Percentiles rank a stretch among this genome's conserved stretches.
phyloP scores from a whole-genome alignment of 768 basidiomycete species.

The Tylopilus sp. region DNA sequence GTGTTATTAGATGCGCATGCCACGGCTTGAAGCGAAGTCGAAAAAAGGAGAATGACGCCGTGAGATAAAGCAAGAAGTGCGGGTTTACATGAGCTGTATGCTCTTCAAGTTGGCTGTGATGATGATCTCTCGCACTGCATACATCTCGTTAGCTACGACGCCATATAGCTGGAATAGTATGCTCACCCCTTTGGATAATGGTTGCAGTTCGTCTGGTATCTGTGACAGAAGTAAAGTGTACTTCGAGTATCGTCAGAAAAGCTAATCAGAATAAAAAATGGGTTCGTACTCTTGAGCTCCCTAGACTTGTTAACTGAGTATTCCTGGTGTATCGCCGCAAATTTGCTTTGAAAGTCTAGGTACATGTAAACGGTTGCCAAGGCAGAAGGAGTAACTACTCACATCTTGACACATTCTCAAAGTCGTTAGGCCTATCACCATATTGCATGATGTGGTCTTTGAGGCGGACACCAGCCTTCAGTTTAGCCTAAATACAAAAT shows the following conservation, averaged over 20 bases:
- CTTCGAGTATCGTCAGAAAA: constrained; percentile 35
- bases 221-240: constrained; percentile 79
- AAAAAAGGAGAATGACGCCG: constrained; percentile 1
- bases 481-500: constrained; percentile 52
- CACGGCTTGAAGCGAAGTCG: constrained; percentile 8
- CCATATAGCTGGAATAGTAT: not conserved
- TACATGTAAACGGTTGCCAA: not conserved
- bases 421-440: constrained; percentile 76
- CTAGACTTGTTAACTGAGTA: constrained; percentile 68
- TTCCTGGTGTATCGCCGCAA: constrained; percentile 64
- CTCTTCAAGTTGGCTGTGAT: constrained; percentile 62
- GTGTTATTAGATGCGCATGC: constrained; percentile 16
- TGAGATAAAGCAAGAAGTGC: constrained; percentile 2
- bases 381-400: constrained; percentile 21
- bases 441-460: constrained; percentile 69
- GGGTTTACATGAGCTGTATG: constrained; percentile 37
- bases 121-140: constrained; percentile 65
- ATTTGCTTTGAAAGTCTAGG: constrained; percentile 72
- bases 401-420: constrained; percentile 74
- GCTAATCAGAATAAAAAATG: not conserved
- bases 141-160: constrained; percentile 1
- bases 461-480: constrained; percentile 71
- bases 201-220: constrained; percentile 70
- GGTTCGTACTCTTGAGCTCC: constrained; percentile 63
- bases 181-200: constrained; percentile 70